A percentile compares a stretch with the other conserved stretches of the same genome.
Conservation (phyloP, 2,329 filamentous ascomycete genomes). For the Xylariaceae sp. region DNA sequence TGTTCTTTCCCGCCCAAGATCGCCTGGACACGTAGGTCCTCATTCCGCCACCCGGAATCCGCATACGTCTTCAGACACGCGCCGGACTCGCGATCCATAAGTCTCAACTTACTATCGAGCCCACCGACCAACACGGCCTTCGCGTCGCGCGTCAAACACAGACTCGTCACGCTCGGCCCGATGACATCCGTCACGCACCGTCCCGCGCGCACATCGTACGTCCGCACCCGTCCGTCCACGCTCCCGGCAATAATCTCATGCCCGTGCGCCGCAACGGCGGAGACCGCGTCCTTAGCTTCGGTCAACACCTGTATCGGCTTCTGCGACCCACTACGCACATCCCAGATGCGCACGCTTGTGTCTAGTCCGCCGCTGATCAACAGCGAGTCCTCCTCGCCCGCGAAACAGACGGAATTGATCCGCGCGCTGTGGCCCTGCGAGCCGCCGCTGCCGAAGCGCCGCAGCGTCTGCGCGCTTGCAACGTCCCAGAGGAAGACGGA, state of each 20-base stretch:
- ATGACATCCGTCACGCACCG: conserved; percentile 65
- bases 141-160: conserved; percentile 65
- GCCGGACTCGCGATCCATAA: conserved; percentile 76
- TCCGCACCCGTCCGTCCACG: conserved; percentile 76
- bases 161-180: conserved; percentile 66
- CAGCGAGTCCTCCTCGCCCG: conserved; percentile 67
- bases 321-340: conserved; percentile 47
- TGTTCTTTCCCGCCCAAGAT: conserved; percentile 71
- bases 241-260: conserved; percentile 66
- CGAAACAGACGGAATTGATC: conserved; percentile 56
- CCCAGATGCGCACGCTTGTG: conserved; percentile 72
- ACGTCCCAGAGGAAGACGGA: conserved; percentile 95
- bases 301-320: conserved; percentile 67
- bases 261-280: conserved; percentile 42
- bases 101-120: conserved; percentile 68
- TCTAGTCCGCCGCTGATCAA: conserved; percentile 71
- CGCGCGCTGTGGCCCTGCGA: conserved; percentile 61
- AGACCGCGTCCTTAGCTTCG: conserved; percentile 68
- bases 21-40: conserved; percentile 67
- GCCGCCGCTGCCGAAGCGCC: conserved; percentile 62
- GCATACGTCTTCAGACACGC: conserved; percentile 67
- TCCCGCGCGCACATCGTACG: conserved; percentile 79
- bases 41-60: conserved; percentile 55
- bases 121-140: conserved; percentile 68
- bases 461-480: conserved; percentile 66